These are phyloP conservation scores for Emmonsia crescens DNA, from an alignment of 2,329 filamentous ascomycete genomes.

Conservation along the genomic window DNA sequence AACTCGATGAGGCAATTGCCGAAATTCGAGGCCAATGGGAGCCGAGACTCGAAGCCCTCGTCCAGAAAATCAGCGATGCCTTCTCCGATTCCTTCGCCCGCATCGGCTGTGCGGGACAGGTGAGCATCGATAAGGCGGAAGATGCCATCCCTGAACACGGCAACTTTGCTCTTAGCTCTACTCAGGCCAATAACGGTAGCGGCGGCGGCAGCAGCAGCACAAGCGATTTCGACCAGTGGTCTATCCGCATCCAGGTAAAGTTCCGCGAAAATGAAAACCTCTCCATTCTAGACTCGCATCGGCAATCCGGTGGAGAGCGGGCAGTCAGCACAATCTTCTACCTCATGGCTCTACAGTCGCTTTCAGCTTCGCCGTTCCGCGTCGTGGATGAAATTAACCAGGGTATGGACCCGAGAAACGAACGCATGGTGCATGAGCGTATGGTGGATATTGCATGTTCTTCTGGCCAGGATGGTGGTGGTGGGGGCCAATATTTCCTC, in stretches of 20 bases:
- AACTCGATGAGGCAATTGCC: constrained; percentile 48
- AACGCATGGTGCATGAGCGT: constrained; percentile 93
- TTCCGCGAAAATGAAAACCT: constrained; percentile 82
- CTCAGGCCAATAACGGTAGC: constrained; percentile 5
- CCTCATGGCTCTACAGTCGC: constrained; percentile 91
- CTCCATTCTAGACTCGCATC: constrained; percentile 76
- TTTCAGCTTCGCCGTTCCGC: constrained; percentile 89
- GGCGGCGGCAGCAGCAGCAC: constrained; percentile 20
- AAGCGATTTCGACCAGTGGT: constrained; percentile 88
- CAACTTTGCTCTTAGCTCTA: constrained; percentile 16
- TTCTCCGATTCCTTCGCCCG: constrained; percentile 90
- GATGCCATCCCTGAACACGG: constrained; percentile 18
- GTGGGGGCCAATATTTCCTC: constrained; percentile 70
- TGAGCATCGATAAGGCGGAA: constrained; percentile 65
- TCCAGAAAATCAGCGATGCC: constrained; percentile 73
- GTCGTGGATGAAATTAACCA: constrained; percentile 99
- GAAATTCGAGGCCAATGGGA: constrained; percentile 68
- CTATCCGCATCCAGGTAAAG: constrained; percentile 85
- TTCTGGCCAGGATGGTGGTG: constrained; percentile 39
- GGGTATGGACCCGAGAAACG: constrained; percentile 97
- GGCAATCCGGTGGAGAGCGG: constrained; percentile 91
- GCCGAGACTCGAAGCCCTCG: constrained; percentile 64
- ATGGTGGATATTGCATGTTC: constrained; percentile 94
- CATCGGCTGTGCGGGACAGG: constrained; percentile 89
- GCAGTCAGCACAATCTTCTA: constrained; percentile 98